Evolutionary conservation across 129 eudicot genomes (phyloP).

Genomic region (Centaurea solstitialis): DNA sequence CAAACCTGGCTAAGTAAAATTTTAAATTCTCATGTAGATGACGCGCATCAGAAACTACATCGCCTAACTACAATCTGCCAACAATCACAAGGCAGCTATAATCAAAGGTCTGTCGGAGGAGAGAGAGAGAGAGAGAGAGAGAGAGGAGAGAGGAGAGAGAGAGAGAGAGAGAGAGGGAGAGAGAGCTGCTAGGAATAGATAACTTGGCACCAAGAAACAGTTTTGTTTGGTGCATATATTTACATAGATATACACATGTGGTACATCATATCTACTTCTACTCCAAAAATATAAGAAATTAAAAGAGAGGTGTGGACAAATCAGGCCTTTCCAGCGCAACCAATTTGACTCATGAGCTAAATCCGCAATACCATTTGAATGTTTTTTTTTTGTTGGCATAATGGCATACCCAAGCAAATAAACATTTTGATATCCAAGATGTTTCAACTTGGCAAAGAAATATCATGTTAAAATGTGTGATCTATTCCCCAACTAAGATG

Average conservation of each 20-base stretch:
- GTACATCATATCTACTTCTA: background rate
- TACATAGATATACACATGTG: too few relatives aligned
- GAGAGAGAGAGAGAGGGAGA: background rate
- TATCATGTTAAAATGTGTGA: slow-evolving; percentile 2
- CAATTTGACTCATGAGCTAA: background rate
- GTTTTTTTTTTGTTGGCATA: background rate
- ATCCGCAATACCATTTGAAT: background rate
- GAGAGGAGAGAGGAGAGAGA: background rate
- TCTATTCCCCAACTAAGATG: slow-evolving; percentile 8
- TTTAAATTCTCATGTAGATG: background rate
- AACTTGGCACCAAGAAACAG: background rate
- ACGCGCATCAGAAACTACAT: background rate
- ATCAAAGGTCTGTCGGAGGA: too few relatives aligned
- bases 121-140: background rate
- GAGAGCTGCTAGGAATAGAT: background rate
- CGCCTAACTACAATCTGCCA: background rate
- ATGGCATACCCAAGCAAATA: background rate
- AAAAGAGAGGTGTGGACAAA: background rate
- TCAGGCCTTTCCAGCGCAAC: background rate
- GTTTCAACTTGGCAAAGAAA: background rate
- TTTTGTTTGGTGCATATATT: too few relatives aligned
- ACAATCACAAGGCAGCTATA: background rate
- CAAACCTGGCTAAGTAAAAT: background rate
- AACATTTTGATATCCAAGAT: background rate
- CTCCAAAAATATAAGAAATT: background rate